These are phyloP conservation scores for Amanita polypyramis DNA, from an alignment of 768 basidiomycete genomes.

Conservation along the genomic window DNA sequence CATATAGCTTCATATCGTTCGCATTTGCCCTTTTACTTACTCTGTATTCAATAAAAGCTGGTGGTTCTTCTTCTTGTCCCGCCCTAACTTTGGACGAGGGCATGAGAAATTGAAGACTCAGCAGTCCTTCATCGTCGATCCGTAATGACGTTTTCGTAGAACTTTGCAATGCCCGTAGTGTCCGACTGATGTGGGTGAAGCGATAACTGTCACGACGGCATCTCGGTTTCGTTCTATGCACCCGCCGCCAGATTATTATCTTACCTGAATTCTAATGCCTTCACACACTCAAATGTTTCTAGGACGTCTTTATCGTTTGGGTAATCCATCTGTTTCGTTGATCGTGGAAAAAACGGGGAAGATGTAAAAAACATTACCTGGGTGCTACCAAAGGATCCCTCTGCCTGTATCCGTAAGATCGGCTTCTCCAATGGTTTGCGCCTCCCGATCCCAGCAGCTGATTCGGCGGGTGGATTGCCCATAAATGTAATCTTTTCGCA, in stretches of 20 bases:
- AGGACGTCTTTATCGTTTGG: slow-evolving; percentile 88
- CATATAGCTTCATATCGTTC: neutral
- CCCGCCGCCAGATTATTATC: slow-evolving; percentile 6
- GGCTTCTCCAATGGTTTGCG: slow-evolving; percentile 26
- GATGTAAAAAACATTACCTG: slow-evolving; percentile 37
- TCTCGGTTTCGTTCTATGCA: neutral
- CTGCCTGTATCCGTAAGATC: slow-evolving; percentile 72
- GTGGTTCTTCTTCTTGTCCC: slow-evolving; percentile 25
- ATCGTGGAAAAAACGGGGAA: neutral
- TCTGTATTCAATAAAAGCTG: slow-evolving; percentile 82
- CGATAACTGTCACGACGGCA: slow-evolving; percentile 52
- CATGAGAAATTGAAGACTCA: slow-evolving; percentile 89
- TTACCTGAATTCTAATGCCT: slow-evolving; percentile 62
- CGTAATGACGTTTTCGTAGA: slow-evolving; percentile 85
- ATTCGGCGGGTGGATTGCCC: slow-evolving; percentile 47
- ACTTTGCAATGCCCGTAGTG: slow-evolving; percentile 65
- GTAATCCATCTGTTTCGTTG: slow-evolving; percentile 73
- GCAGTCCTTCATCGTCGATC: slow-evolving; percentile 71
- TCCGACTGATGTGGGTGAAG: slow-evolving; percentile 63
- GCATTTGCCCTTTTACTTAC: slow-evolving; percentile 32
- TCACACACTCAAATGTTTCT: slow-evolving; percentile 78
- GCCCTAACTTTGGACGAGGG: slow-evolving; percentile 37
- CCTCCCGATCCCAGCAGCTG: neutral
- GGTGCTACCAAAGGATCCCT: slow-evolving; percentile 75
- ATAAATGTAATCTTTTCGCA: slow-evolving; percentile 81